These are phyloP conservation scores for Phallus indusiatus DNA, from an alignment of 768 basidiomycete species.

Conservation along the genomic window DNA sequence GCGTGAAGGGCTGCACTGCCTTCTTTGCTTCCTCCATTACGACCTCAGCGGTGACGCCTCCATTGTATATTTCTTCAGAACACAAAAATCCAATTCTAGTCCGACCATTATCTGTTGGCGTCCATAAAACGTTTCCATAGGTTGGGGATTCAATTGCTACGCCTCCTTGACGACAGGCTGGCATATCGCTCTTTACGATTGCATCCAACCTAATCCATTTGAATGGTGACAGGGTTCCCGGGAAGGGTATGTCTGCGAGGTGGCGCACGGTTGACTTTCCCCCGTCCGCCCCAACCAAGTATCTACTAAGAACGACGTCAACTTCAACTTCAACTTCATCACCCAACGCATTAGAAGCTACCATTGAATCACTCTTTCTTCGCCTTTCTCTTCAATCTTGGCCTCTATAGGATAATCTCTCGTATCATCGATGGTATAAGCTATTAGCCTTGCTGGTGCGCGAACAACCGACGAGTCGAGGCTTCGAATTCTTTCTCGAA, in stretches of 20 bases:
- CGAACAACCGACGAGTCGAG: neutral
- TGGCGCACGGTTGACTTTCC: constrained; percentile 8
- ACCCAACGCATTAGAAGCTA: neutral
- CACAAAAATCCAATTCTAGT: constrained; percentile 3
- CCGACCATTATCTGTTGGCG: constrained; percentile 6
- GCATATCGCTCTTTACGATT: constrained; percentile 7
- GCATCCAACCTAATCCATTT: constrained; percentile 9
- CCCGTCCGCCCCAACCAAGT: constrained; percentile 9
- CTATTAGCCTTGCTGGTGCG: neutral
- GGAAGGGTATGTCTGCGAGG: constrained; percentile 1
- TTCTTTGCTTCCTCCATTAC: constrained; percentile 14
- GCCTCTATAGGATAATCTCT: neutral
- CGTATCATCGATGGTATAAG: neutral
- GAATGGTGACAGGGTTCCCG: neutral
- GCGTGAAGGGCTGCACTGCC: constrained; percentile 17
- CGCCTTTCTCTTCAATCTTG: neutral
- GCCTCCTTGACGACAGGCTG: neutral
- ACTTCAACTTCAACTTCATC: neutral
- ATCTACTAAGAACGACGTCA: neutral
- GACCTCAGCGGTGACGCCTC: neutral
- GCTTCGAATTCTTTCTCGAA: neutral
- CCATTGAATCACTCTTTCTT: neutral
- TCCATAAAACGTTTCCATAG: constrained; percentile 10
- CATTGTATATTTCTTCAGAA: neutral
- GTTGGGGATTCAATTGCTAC: constrained; percentile 8